Evolutionary conservation across 306 rosid genomes (phyloP).

Genomic region (Cicer chorassanicum): DNA sequence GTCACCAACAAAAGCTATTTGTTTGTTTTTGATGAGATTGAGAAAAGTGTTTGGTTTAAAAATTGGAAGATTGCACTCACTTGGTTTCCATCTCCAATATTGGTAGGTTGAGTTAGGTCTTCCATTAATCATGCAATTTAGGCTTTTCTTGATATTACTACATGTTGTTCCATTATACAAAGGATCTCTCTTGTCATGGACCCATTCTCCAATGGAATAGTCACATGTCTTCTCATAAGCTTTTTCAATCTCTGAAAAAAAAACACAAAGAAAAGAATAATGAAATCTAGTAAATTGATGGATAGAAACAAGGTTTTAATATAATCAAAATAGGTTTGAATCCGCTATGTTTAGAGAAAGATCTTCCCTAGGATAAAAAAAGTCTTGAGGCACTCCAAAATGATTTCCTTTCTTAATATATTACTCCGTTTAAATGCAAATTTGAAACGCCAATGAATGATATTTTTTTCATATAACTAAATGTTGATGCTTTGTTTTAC

Average conservation of each 20-base stretch:
- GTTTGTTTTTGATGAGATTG: not conserved
- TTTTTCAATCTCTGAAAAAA: conserved; percentile 47
- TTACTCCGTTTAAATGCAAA: too few species aligned
- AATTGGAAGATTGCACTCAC: conserved; percentile 60
- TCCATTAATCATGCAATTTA: conserved; percentile 69
- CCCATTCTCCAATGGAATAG: conserved; percentile 70
- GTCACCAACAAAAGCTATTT: not conserved
- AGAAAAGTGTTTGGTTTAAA: conserved; percentile 70
- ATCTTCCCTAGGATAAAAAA: too few species aligned
- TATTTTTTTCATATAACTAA: too few species aligned
- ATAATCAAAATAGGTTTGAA: too few species aligned
- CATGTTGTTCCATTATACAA: conserved; percentile 64
- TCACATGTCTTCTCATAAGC: conserved; percentile 56
- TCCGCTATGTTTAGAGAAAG: too few species aligned
- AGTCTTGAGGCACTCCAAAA: too few species aligned
- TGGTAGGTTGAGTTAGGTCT: conserved; percentile 58
- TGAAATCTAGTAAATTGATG: not conserved
- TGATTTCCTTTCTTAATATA: too few species aligned
- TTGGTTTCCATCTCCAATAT: conserved; percentile 77
- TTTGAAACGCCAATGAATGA: too few species aligned
- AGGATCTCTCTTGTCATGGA: conserved; percentile 52
- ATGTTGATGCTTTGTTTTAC: too few species aligned
- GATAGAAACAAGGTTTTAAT: too few species aligned
- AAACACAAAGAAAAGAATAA: not conserved
- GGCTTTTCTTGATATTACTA: conserved; percentile 57